phyloP scores from a whole-genome alignment of 2,329 filamentous ascomycete genomes.

The Cladosporium sp. region DNA sequence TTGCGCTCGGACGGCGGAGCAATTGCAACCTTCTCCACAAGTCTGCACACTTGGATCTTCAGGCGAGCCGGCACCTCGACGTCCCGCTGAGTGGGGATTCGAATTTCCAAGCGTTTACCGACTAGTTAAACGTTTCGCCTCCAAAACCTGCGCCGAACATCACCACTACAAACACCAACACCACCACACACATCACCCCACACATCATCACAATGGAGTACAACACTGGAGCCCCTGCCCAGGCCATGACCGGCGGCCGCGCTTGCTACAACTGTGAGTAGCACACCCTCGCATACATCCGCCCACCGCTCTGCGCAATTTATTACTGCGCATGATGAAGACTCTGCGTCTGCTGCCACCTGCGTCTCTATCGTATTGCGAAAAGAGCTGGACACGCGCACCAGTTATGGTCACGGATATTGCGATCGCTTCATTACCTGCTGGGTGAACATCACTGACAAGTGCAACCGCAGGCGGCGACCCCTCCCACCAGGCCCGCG shows the following conservation, averaged over 20 bases:
- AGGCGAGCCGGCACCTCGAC: constrained; percentile 7
- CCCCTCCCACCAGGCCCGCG: constrained; percentile 46
- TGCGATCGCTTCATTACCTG: neutral
- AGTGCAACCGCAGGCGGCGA: constrained; percentile 40
- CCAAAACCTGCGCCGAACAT: constrained; percentile 10
- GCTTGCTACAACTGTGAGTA: constrained; percentile 58
- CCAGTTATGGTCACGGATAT: neutral
- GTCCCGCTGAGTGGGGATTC: neutral
- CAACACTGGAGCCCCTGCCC: constrained; percentile 27
- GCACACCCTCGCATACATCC: neutral
- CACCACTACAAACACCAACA: constrained; percentile 8
- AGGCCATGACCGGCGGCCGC: constrained; percentile 35
- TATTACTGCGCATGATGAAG: neutral
- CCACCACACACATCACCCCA: constrained; percentile 13
- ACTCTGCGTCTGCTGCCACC: neutral
- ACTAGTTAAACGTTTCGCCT: neutral
- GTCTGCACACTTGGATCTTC: constrained; percentile 7
- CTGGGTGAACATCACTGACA: neutral
- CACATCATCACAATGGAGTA: constrained; percentile 42
- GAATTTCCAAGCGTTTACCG: constrained; percentile 4
- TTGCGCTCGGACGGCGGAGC: neutral
- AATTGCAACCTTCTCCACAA: neutral
- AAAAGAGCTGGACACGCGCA: neutral
- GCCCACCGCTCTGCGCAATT: neutral
- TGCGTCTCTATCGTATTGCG: neutral